Evolutionary conservation across 352 stramenopile species (phyloP).

Genomic region (Phytophthora multivora): DNA sequence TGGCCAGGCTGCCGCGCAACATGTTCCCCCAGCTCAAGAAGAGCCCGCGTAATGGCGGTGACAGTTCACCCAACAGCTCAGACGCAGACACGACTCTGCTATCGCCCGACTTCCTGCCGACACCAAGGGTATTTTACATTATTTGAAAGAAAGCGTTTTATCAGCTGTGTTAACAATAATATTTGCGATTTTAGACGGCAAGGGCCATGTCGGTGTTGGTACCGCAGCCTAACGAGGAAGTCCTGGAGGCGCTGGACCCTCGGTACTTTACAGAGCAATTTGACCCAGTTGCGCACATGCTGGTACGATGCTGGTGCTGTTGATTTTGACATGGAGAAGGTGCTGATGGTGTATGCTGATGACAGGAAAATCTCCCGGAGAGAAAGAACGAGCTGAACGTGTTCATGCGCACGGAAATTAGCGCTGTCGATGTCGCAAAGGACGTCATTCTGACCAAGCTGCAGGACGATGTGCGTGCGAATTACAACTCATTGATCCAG

Average conservation of each 20-base stretch:
- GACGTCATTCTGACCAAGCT: conserved; percentile 76
- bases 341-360: not conserved
- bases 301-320: conserved; percentile 42
- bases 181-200: conserved; percentile 30
- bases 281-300: conserved; percentile 64
- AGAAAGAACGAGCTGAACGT: conserved; percentile 51
- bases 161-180: not conserved
- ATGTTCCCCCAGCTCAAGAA: conserved; percentile 34
- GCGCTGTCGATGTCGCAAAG: conserved; percentile 78
- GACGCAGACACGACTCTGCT: conserved; percentile 29
- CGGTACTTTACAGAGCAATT: conserved; percentile 86
- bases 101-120: conserved; percentile 41
- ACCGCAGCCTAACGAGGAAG: conserved; percentile 62
- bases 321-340: not conserved
- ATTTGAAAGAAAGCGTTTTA: not conserved
- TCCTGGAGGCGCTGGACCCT: conserved; percentile 73
- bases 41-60: conserved; percentile 13
- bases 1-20: conserved; percentile 57
- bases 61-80: conserved; percentile 17
- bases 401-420: conserved; percentile 85
- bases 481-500: conserved; percentile 81
- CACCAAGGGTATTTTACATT: conserved; percentile 31
- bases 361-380: conserved; percentile 69
- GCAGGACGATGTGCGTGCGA: conserved; percentile 83
- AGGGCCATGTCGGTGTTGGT: conserved; percentile 69